Base-by-base conservation (phyloP, 345 rosid species). In the Pistacia vera region DNA sequence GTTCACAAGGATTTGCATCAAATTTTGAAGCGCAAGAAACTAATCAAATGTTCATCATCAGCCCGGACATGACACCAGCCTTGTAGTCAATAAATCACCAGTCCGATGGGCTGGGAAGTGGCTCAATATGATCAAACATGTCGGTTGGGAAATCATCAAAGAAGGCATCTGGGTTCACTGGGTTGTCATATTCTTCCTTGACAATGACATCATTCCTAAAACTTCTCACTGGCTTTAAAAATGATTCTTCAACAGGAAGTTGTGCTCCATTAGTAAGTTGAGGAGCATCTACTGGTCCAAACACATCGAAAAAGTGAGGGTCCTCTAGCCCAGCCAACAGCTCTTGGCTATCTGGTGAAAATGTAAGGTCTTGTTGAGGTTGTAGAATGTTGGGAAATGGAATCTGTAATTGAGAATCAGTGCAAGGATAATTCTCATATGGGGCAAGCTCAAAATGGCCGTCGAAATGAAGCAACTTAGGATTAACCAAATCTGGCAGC, bases 111-210 rank as follows among this genome's bases (percentile, higher is more conserved):
- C 86, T 85, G 1, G 81, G 88, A 76, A 85, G 84, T 2, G 81
- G 84, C 57, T 88, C 91, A 28, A 87, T 88, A 4, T 86, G 87
- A 83, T 93, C 97, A 46, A 89, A 88, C 85, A 93, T 81, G 76
- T 90, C 95, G 0, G 88, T 64, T 0, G 99, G 98, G 62, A 93
- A 88, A 81, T 91, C 96, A 20, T 93, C 94, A 9, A 90, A 89
- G 85, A 93, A 89, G 17, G 83, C 66, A 48, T 87, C 92, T 3
- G 87, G 81, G 14, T 77, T 73, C 33, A 6, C 75, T 1, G 55
- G 46, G 38, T 59, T 74, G 41, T 52, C 79, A 38, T 51, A 49
- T n/a, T 75, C 88, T 30, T 87, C 83, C 28, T 71, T 81, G 16
- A 57, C 66, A 57, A 62, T 81, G 16, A 57, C 66, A 57, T 59